Percentiles rank a stretch among this genome's conserved stretches.
phyloP scores from a whole-genome alignment of 495 filamentous ascomycete genomes.

The Cercophora scortea region DNA sequence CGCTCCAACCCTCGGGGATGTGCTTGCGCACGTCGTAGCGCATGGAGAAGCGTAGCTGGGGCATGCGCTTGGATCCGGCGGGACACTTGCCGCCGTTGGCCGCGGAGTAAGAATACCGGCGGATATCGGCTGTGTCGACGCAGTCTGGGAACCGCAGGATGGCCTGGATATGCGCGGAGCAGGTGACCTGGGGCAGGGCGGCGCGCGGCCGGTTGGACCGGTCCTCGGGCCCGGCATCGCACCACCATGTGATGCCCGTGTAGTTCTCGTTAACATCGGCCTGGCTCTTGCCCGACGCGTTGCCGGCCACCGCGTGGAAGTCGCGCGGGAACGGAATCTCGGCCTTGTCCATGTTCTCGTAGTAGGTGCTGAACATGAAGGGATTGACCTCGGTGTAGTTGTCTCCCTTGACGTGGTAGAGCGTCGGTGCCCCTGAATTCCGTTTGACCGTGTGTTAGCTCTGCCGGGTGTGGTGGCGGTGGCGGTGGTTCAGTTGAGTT shows the following conservation, averaged over 20 bases:
- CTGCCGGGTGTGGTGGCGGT: no score
- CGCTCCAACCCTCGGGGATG: constrained; percentile 26
- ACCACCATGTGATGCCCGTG: constrained; percentile 30
- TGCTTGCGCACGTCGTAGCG: constrained; percentile 20
- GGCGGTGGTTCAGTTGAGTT: no score
- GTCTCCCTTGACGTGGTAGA: constrained; percentile 29
- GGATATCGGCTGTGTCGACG: constrained; percentile 24
- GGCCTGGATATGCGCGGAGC: constrained; percentile 25
- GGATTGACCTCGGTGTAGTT: constrained; percentile 34
- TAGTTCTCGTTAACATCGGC: constrained; percentile 25
- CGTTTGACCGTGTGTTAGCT: no score
- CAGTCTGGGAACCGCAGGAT: constrained; percentile 30
- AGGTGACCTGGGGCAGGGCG: constrained; percentile 24
- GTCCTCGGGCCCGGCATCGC: constrained; percentile 29
- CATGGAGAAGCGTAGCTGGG: constrained; percentile 23
- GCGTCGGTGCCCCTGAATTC: constrained; percentile 20
- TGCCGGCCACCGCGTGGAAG: constrained; percentile 27
- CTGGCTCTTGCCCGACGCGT: constrained; percentile 23
- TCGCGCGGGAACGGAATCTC: constrained; percentile 68
- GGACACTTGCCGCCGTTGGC: constrained; percentile 23
- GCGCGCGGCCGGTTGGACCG: constrained; percentile 22
- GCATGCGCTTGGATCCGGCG: constrained; percentile 17
- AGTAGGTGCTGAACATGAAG: constrained; percentile 32
- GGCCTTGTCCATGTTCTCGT: constrained; percentile 74
- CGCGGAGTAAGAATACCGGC: constrained; percentile 25